Percentiles rank a stretch among this genome's conserved stretches.
Evolutionary conservation across 371 early-diverging fungal genomes (phyloP).

Genomic region (Mortierella sp.): DNA sequence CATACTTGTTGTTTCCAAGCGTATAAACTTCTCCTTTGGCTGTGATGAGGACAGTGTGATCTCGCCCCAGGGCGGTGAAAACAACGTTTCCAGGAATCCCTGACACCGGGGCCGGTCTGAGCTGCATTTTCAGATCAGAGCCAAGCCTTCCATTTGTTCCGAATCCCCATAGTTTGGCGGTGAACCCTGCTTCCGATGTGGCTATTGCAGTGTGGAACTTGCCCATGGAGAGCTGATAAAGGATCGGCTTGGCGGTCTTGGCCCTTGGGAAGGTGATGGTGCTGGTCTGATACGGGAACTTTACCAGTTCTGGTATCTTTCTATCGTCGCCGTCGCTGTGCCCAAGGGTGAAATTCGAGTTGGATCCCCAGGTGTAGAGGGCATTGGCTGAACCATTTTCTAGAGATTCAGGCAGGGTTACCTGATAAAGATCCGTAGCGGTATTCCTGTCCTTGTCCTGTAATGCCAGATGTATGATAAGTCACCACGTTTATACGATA

Average conservation of each 20-base stretch:
- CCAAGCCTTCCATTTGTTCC: constrained; percentile 81
- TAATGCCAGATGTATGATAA: background rate
- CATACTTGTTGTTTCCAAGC: constrained; percentile 77
- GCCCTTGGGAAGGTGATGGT: constrained; percentile 53
- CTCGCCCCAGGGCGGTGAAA: constrained; percentile 72
- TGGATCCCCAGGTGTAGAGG: constrained; percentile 82
- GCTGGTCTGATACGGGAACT: constrained; percentile 54
- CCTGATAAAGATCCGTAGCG: constrained; percentile 58
- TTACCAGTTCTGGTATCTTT: constrained; percentile 71
- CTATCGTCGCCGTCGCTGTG: constrained; percentile 75
- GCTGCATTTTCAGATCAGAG: constrained; percentile 64
- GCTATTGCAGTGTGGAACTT: constrained; percentile 78
- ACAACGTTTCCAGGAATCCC: constrained; percentile 62
- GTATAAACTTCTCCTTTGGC: constrained; percentile 60
- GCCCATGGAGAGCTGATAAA: constrained; percentile 61
- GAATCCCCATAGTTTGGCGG: constrained; percentile 75
- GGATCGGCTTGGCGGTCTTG: constrained; percentile 35
- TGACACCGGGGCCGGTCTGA: constrained; percentile 61
- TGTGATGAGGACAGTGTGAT: constrained; percentile 77
- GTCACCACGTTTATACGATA: background rate
- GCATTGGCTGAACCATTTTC: constrained; percentile 55
- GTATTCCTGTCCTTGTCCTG: constrained; percentile 66
- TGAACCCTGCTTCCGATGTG: constrained; percentile 61
- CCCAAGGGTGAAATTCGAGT: constrained; percentile 76
- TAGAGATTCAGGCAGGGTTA: constrained; percentile 27